A percentile compares a stretch with the other conserved stretches of the same genome.
Evolutionary conservation across 2,329 filamentous ascomycete species (phyloP).

Genomic region (Fusarium hainanense): DNA sequence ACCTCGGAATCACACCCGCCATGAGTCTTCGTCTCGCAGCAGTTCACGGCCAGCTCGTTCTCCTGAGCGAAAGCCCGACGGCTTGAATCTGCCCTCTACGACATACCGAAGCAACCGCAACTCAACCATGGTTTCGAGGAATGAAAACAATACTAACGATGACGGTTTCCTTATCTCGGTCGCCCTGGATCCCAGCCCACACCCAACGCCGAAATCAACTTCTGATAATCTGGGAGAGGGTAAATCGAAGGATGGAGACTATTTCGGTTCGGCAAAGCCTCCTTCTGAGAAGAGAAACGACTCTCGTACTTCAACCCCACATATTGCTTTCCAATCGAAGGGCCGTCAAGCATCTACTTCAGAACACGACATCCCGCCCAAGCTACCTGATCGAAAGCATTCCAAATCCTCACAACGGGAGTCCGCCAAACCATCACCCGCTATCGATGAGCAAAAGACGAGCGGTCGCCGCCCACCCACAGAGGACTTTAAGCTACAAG

Average conservation of each 20-base stretch:
- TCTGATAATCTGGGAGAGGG: constrained; percentile 60
- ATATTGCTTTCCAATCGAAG: constrained; percentile 92
- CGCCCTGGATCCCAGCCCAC: constrained; percentile 76
- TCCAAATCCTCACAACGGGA: constrained; percentile 61
- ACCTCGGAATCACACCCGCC: constrained; percentile 64
- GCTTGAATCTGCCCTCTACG: constrained; percentile 76
- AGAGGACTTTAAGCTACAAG: constrained; percentile 82
- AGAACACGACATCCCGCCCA: constrained; percentile 64
- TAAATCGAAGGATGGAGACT: constrained; percentile 68
- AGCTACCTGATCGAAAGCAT: constrained; percentile 53
- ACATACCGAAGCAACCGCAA: constrained; percentile 83
- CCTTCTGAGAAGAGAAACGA: constrained; percentile 60
- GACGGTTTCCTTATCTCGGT: constrained; percentile 83
- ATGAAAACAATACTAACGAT: constrained; percentile 60
- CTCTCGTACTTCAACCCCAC: constrained; percentile 74
- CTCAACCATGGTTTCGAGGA: constrained; percentile 70
- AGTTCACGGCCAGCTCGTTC: constrained; percentile 65
- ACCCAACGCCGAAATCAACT: constrained; percentile 65
- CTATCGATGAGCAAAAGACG: constrained; percentile 55
- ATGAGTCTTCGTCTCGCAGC: constrained; percentile 66
- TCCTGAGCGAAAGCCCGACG: constrained; percentile 67
- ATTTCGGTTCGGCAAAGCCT: constrained; percentile 64
- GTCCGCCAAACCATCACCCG: constrained; percentile 44
- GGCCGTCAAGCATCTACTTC: constrained; percentile 67
- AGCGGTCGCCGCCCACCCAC: constrained; percentile 51